Conservation (phyloP, 202 grass and related monocot genomes). For the Bolboschoenoplectus hybrid region DNA sequence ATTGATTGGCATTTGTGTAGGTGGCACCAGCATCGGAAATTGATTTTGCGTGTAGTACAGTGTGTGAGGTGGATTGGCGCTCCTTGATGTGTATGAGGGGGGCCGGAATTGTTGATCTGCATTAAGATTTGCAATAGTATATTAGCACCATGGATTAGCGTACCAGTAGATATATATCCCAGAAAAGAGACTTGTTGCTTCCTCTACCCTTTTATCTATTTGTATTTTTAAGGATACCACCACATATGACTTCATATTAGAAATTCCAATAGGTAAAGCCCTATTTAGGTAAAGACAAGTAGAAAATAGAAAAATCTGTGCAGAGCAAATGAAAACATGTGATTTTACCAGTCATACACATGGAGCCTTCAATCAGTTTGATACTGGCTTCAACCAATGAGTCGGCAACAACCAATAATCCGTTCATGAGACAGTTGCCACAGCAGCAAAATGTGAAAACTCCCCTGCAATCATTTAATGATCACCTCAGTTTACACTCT, state of each 20-base stretch:
- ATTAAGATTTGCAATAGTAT: background rate
- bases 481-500: background rate
- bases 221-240: background rate
- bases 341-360: background rate
- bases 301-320: background rate
- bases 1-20: constrained; percentile 1
- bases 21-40: background rate
- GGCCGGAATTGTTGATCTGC: constrained; percentile 1
- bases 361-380: background rate
- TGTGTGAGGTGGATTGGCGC: background rate
- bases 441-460: background rate
- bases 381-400: background rate
- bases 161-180: no score
- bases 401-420: background rate
- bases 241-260: background rate
- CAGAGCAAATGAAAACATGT: background rate
- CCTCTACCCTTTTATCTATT: background rate
- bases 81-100: background rate
- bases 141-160: no score
- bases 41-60: constrained; percentile 18
- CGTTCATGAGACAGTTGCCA: background rate
- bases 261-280: no score
- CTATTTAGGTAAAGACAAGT: no score
- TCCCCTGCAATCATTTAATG: background rate
- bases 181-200: background rate